phyloP scores from a whole-genome alignment of 1,139 yeast genomes.

The Suhomyces taliae region DNA sequence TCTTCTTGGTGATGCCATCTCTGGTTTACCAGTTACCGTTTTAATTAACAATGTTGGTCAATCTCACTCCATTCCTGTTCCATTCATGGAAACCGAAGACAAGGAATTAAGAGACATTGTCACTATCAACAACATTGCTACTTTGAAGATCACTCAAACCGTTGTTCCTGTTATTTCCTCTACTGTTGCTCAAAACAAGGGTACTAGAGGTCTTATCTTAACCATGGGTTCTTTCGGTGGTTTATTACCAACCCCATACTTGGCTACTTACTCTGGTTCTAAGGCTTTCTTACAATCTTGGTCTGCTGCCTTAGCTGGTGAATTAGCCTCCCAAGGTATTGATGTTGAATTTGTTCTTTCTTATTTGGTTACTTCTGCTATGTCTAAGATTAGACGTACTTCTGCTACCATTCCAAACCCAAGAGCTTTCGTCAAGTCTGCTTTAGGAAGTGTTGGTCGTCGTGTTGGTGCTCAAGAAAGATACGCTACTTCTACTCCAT shows the following conservation, averaged over 20 bases:
- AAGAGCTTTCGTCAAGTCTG: constrained; percentile 67
- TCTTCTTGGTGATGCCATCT: constrained; percentile 46
- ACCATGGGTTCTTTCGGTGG: constrained; percentile 99
- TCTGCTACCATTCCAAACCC: constrained; percentile 82
- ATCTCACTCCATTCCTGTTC: constrained; percentile 93
- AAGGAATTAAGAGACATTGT: constrained; percentile 76
- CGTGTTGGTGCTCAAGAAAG: constrained; percentile 93
- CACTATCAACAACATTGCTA: constrained; percentile 81
- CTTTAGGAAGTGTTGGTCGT: constrained; percentile 71
- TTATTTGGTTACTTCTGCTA: constrained; percentile 91
- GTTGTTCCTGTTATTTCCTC: constrained; percentile 66
- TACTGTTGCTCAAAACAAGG: constrained; percentile 43
- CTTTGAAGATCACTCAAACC: constrained; percentile 77
- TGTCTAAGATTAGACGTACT: constrained; percentile 87
- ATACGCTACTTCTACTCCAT: constrained; percentile 85
- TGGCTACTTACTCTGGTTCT: constrained; percentile 95
- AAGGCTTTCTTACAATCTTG: constrained; percentile 93
- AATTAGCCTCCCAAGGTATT: constrained; percentile 62
- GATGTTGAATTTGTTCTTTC: constrained; percentile 88
- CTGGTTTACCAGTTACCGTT: constrained; percentile 61
- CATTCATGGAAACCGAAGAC: constrained; percentile 77
- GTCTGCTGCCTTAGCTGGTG: constrained; percentile 90
- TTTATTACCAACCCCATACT: constrained; percentile 83
- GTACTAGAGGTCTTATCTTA: constrained; percentile 67
- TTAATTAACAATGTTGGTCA: constrained; percentile 92